Percentiles rank a stretch among this genome's conserved stretches.
These are phyloP conservation scores for Sphenostylis stenocarpa DNA, from an alignment of 306 rosid species.

Conservation along the genomic window DNA sequence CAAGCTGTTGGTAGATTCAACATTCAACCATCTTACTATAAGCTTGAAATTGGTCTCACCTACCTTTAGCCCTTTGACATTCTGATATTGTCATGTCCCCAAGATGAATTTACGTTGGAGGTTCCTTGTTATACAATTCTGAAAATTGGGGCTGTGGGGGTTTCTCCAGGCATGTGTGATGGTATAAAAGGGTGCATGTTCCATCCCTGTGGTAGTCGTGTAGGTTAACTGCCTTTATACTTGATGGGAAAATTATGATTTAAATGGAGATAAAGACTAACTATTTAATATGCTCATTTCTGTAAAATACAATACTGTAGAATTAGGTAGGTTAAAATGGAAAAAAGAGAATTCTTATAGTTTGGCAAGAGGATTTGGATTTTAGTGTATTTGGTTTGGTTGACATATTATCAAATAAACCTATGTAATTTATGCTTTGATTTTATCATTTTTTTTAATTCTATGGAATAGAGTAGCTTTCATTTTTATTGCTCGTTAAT, in stretches of 20 bases:
- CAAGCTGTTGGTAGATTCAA: background rate
- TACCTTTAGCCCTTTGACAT: background rate
- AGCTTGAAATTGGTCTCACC: background rate
- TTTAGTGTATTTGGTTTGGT: conserved; percentile 4
- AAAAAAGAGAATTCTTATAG: background rate
- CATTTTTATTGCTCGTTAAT: background rate
- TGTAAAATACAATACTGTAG: background rate
- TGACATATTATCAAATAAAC: background rate
- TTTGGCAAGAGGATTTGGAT: conserved; percentile 1
- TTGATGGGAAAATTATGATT: background rate
- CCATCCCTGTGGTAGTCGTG: background rate
- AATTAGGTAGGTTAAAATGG: conserved; percentile 5
- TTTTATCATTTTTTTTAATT: background rate
- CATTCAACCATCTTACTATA: background rate
- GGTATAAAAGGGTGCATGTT: background rate
- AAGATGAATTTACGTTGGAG: background rate
- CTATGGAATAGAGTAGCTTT: conserved; percentile 15
- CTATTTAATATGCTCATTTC: conserved; percentile 1
- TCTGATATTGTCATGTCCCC: background rate
- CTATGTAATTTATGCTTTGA: conserved; percentile 3
- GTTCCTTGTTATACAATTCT: background rate
- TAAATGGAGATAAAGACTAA: background rate
- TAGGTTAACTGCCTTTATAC: background rate
- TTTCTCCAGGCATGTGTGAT: background rate
- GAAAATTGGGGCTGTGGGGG: background rate